Evolutionary conservation across 352 stramenopile genomes (phyloP), one percentile per base, ranked within the genome.

Genomic region (Lagenidium giganteum): DNA sequence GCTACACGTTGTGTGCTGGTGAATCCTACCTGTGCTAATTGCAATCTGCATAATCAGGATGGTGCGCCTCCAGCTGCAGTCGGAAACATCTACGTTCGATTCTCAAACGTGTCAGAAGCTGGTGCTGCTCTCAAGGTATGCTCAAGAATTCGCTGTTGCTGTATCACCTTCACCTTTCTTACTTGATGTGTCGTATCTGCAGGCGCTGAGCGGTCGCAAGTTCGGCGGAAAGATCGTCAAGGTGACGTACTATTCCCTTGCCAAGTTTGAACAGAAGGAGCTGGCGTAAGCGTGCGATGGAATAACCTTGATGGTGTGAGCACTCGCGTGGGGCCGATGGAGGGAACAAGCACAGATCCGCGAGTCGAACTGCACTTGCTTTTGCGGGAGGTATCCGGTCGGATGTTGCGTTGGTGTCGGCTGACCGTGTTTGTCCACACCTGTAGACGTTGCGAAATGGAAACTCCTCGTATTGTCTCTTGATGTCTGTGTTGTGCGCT

Each of bases 221-320:
- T 94, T 94, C 52, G 83, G 79, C 29, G 83, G 83, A 26, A 91
- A 89, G 34, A 83, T 90, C 28, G 83, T 94, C 14, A 67, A 86
- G 43, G 80, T 93, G 38, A 80, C 70, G 18, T 90, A 87, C 52
- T 91, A 85, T 42, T 51, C 78, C 3, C 18, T 84, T 29, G 65
- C 62, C 49, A 90, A 84, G 54, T 87, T 93, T 38, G 68, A 91
- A 33, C 63, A 69, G 56, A 70, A 67, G 40, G 59, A 77, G 12
- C 76, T 91, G 32, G 69, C 50, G 23, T 90, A 46, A 87, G 43
- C 26, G 11, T 30, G 37, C 23, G 28, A 23, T 18, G 26, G 8
- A 36, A 16, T 20, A 21, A 44, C 11, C 24, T 14, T 23, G 25
- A 17, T 50, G 27, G 35, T 16, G 18, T 46, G 17, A 23, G 24